Percentiles rank a stretch among this genome's conserved stretches.
These are phyloP conservation scores for Didymella sp. DNA, from an alignment of 2,329 filamentous ascomycete species.

Conservation along the genomic window DNA sequence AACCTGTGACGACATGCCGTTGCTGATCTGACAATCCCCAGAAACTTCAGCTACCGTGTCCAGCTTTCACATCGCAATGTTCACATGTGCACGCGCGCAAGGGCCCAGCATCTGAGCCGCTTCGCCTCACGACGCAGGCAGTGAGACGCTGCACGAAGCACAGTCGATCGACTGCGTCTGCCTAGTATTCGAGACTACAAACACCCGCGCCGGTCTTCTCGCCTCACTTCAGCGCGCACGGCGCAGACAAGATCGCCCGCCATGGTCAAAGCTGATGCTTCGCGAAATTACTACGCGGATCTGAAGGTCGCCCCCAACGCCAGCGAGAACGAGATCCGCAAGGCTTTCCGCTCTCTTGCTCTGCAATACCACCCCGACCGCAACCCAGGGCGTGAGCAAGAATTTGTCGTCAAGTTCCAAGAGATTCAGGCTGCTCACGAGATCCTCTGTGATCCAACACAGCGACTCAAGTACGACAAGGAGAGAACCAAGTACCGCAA, in stretches of 20 bases:
- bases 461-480: slow-evolving; percentile 68
- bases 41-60: slow-evolving; percentile 3
- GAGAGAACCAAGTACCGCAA: slow-evolving; percentile 59
- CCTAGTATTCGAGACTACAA: slow-evolving; percentile 25
- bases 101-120: slow-evolving; percentile 42
- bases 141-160: slow-evolving; percentile 26
- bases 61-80: slow-evolving; percentile 30
- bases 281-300: slow-evolving; percentile 84
- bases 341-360: slow-evolving; percentile 84
- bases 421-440: slow-evolving; percentile 87
- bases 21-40: slow-evolving; percentile 10
- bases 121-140: slow-evolving; percentile 40
- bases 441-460: slow-evolving; percentile 67
- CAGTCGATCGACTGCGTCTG: slow-evolving; percentile 22
- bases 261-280: slow-evolving; percentile 73
- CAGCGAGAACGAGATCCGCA: slow-evolving; percentile 78
- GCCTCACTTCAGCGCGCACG: slow-evolving; percentile 9
- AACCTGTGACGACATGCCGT: slow-evolving; percentile 18
- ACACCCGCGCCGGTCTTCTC: slow-evolving; percentile 5
- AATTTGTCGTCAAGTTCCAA: slow-evolving; percentile 83
- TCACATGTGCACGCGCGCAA: slow-evolving; percentile 36
- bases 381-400: slow-evolving; percentile 81
- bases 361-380: slow-evolving; percentile 88
- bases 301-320: slow-evolving; percentile 74
- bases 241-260: slow-evolving; percentile 17